Percentiles rank a stretch among this genome's conserved stretches.
These are phyloP conservation scores for Lachancea kluyveri DNA, from an alignment of 805 yeast genomes.

Conservation along the genomic window DNA sequence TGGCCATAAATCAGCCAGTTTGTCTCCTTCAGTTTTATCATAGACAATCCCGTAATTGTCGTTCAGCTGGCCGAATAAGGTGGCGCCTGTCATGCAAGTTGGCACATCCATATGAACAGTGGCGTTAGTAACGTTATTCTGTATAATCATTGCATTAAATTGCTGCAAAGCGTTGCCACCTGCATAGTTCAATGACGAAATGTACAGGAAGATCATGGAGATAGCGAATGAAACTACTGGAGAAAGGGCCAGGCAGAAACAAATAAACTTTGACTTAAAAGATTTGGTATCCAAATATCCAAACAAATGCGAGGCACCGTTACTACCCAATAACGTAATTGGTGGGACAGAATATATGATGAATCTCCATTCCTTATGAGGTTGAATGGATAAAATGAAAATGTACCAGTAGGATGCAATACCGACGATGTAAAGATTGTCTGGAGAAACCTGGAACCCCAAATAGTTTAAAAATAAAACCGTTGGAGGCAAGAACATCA, in stretches of 20 bases:
- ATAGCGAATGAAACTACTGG: slow-evolving; percentile 32
- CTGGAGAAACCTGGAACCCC: slow-evolving; percentile 34
- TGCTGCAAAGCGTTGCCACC: slow-evolving; percentile 70
- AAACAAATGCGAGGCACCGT: slow-evolving; percentile 42
- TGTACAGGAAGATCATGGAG: slow-evolving; percentile 48
- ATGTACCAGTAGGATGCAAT: slow-evolving; percentile 51
- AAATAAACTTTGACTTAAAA: slow-evolving; percentile 20
- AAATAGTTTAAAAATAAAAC: slow-evolving; percentile 34
- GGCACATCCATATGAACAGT: slow-evolving; percentile 71
- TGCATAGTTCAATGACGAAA: slow-evolving; percentile 77
- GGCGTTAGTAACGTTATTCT: slow-evolving; percentile 19
- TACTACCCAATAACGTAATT: slow-evolving; percentile 56
- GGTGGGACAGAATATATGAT: slow-evolving; percentile 71
- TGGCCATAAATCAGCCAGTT: slow-evolving; percentile 38
- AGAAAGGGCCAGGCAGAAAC: slow-evolving; percentile 29
- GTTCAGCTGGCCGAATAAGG: slow-evolving; percentile 64
- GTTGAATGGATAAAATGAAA: slow-evolving; percentile 66
- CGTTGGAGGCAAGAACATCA: slow-evolving; percentile 41
- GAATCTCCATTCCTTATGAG: slow-evolving; percentile 94
- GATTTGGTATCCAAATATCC: slow-evolving; percentile 27
- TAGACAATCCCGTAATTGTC: slow-evolving; percentile 37
- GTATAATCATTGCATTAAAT: slow-evolving; percentile 41
- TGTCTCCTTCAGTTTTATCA: slow-evolving; percentile 66
- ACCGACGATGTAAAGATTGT: slow-evolving; percentile 39
- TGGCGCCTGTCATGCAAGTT: slow-evolving; percentile 83